Base-by-base conservation (phyloP, 495 filamentous ascomycete species). In the Bryoglossum gracile region DNA sequence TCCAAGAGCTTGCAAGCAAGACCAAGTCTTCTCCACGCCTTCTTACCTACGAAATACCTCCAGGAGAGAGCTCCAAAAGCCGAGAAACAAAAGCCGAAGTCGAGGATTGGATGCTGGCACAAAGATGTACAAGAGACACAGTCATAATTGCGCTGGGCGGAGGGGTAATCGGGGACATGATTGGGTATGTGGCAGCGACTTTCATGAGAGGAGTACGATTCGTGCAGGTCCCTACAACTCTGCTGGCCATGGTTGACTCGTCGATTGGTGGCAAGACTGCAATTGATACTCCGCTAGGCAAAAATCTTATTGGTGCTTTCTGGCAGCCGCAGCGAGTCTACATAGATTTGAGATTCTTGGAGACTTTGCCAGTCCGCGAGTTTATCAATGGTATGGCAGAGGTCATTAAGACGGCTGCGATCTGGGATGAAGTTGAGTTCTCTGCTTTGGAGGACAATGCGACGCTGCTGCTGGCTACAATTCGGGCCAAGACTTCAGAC, bases 341-440 rank as follows among this genome's bases (percentile, higher is more conserved):
- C 61, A 90, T 98, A 52, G 92, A 98, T 68, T 75, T 96, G 37
- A 78, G 82, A 40, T 97, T 98, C 63, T 74, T 98, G 57, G 88
- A 92, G 62, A 95, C 87, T 6, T 73, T 98, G 22, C 91, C 91
- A 3, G 83, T 84, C 39, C 75, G 92, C 48, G 91, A 98, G 66
- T 91, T 98, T 65, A 89, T 97, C 65, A 98, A 98, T 66, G 92
- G 92, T 45, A 95, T 98, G 89, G 92, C 90, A 42, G 92, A 98
- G 69, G 90, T 98, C 47, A 81, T 97, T 62, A 97, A 97, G 80
- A 98, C 92, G 16, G 92, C 92, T 4, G 92, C 91, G 46, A 97
- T 97, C 53, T 97, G 90, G 76, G 77, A 94, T 57, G 86, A 90
- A 63, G 67, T 74, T 11, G 92, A 96, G 60, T 98, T 97, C 64